Base-by-base conservation (phyloP, 257 asterid genomes). In the Solanum peruvianum region DNA sequence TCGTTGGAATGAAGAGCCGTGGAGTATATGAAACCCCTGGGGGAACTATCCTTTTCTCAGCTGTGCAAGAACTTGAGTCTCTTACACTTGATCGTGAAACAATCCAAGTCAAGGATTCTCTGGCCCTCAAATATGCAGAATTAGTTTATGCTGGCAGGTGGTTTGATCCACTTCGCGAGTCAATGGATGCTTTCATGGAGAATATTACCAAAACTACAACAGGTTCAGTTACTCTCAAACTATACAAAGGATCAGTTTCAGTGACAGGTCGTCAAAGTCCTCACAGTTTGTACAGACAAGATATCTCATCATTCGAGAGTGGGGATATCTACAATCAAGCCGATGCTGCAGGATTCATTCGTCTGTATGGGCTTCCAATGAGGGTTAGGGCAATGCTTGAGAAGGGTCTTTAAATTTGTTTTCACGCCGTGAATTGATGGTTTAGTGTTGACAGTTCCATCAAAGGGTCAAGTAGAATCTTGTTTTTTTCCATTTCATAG, bases 21-120 rank as follows among this genome's bases (percentile, higher is more conserved):
- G 98, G 99, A 25, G 98, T 97, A 12, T 95, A 97, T 45, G 99
- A 97, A 91, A 94, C 99, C 31, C 99, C 98, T 0, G 98, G 98
- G 6, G 98, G 98, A 70, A 94, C 99, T 8, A 94, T 97, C 90
- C 96, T 97, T 85, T 97, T 91, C 85, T 27, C 93, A 25, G 99
- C 98, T 15, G 97, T 85, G 9, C 94, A 92, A 3, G 99, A 97
- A 71, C 98, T 97, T 2, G 99, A 97, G 95, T 95, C 99, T 7
- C 95, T 97, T 6, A 97, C 99, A 4, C 97, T 97, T 13, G 99
- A 96, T 86, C 98, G 99, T 0, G 99, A 97, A 87, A 93, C 96
- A 85, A 92, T 97, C 69, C 98, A 95, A 87, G 89, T 90, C 9
- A 97, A 97, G 92, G 99, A 97, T 84, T 85, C 89, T 4, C 95